A percentile compares a stretch with the other conserved stretches of the same genome.
These are phyloP conservation scores for Trichosporon sp. DNA, from an alignment of 1,284 basidiomycete species.

Conservation along the genomic window DNA sequence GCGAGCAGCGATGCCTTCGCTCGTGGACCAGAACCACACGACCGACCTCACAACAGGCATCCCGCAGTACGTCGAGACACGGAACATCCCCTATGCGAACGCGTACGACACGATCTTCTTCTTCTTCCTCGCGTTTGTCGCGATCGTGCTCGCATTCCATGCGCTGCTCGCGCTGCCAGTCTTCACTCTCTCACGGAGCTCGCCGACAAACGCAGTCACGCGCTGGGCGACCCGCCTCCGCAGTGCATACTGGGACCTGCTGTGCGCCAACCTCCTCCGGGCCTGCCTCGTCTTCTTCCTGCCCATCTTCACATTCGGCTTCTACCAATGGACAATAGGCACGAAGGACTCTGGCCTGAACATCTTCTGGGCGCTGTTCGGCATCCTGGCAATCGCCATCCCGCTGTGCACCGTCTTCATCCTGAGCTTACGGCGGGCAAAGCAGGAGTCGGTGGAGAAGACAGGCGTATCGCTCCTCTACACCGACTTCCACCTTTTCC, in stretches of 20 bases:
- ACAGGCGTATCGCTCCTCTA: slow-evolving; percentile 41
- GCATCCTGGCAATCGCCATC: slow-evolving; percentile 56
- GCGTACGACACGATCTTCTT: slow-evolving; percentile 79
- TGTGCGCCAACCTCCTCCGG: slow-evolving; percentile 46
- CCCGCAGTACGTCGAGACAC: slow-evolving; percentile 69
- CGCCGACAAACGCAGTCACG: slow-evolving; percentile 11
- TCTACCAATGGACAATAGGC: slow-evolving; percentile 80
- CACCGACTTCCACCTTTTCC: slow-evolving; percentile 43
- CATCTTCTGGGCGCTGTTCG: slow-evolving; percentile 58
- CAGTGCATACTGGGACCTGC: slow-evolving; percentile 53
- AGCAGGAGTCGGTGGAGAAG: slow-evolving; percentile 29
- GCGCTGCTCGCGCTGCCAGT: slow-evolving; percentile 54
- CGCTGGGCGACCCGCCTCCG: slow-evolving; percentile 44
- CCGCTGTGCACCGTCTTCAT: slow-evolving; percentile 51
- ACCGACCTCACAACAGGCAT: slow-evolving; percentile 61
- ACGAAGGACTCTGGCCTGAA: slow-evolving; percentile 70
- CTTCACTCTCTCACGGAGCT: slow-evolving; percentile 28
- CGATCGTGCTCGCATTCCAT: slow-evolving; percentile 55
- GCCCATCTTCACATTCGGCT: slow-evolving; percentile 68
- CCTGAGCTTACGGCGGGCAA: slow-evolving; percentile 28
- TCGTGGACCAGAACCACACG: slow-evolving; percentile 53
- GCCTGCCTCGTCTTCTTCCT: slow-evolving; percentile 58
- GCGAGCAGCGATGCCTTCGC: slow-evolving; percentile 57
- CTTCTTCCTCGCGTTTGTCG: slow-evolving; percentile 59
- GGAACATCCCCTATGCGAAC: slow-evolving; percentile 70